Evolutionary conservation across 2,329 filamentous ascomycete genomes (phyloP), one percentile per base, ranked within the genome.

Genomic region (Cladosporium oxysporum): DNA sequence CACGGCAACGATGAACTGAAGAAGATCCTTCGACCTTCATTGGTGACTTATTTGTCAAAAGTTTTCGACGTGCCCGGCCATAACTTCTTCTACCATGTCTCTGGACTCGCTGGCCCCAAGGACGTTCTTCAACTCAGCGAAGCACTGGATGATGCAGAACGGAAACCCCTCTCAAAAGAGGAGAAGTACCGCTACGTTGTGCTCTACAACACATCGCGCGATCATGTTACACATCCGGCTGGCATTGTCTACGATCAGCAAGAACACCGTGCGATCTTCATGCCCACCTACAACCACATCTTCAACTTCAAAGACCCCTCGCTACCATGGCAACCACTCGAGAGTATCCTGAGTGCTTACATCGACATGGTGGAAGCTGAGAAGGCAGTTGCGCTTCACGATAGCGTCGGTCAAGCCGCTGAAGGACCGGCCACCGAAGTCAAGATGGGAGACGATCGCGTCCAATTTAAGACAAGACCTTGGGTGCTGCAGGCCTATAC

Each of bases 361-460:
- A 71, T 77, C 53, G 75, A 77, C 50, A 75, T 77, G 74, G 69
- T 75, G 10, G 74, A 77, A 64, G 72, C 71, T 3, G 75, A 74
- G 55, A 77, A 77, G 55, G 73, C 73, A 2, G 67, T 76, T 12
- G 74, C 74, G 1, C 66, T 76, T 8, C 73, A 73, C 52, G 72
- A 75, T n/a, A 66, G 59, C 55, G 60, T 65, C 3, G 67, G 66
- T 31, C 52, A 63, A 21, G 61, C 61, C 31, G 65, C 57, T 2
- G 67, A 65, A 37, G 62, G 62, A 5, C 58, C 68, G 0, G 66
- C 65, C 18, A 70, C 69, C 10, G 69, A 71, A 33, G 64, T 71
- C 41, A 65, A 64, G 14, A 70, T 66, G 18, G 66, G 66, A 29
- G 61, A 67, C 11, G 53, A 63, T n/a, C 66, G 69, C 1, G 55